A percentile compares a stretch with the other conserved stretches of the same genome.
Evolutionary conservation across 306 rosid species (phyloP).

Genomic region (Canavalia gladiata): DNA sequence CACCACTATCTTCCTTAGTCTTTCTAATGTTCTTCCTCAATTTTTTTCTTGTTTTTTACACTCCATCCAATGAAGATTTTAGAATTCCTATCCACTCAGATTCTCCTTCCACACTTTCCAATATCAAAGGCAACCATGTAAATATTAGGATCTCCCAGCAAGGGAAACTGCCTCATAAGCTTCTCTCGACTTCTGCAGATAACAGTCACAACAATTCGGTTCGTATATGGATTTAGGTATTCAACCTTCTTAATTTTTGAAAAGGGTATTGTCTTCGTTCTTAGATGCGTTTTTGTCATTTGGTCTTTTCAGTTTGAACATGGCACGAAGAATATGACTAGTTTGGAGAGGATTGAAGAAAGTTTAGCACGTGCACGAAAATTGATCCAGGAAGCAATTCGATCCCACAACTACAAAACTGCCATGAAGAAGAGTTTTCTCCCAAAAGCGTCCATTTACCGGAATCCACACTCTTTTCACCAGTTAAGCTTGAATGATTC

Average conservation of each 20-base stretch:
- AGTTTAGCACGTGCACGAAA: conserved; percentile 46
- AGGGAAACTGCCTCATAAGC: not conserved
- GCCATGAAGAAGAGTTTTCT: conserved; percentile 8
- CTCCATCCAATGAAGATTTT: conserved; percentile 41
- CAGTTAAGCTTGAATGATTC: conserved; percentile 49
- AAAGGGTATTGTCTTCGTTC: not conserved
- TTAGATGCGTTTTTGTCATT: not conserved
- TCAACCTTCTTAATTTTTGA: not conserved
- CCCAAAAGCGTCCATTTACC: conserved; percentile 50
- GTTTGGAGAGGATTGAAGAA: conserved; percentile 51
- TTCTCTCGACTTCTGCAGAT: conserved; percentile 13
- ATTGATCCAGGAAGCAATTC: conserved; percentile 43
- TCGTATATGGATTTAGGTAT: conserved; percentile 41
- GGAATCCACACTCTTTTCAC: conserved; percentile 51
- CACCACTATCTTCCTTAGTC: conserved; percentile 2
- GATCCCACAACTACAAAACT: conserved; percentile 27
- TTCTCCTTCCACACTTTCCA: conserved; percentile 1
- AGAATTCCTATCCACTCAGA: conserved; percentile 5
- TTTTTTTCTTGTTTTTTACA: conserved; percentile 43
- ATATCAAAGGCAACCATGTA: conserved; percentile 1
- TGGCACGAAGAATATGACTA: conserved; percentile 33
- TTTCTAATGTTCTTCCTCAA: conserved; percentile 32
- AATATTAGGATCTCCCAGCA: not conserved
- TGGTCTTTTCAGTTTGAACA: conserved; percentile 27
- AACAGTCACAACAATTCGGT: not conserved